These are phyloP conservation scores for Neurospora intermedia DNA, from an alignment of 495 filamentous ascomycete species.

Conservation along the genomic window DNA sequence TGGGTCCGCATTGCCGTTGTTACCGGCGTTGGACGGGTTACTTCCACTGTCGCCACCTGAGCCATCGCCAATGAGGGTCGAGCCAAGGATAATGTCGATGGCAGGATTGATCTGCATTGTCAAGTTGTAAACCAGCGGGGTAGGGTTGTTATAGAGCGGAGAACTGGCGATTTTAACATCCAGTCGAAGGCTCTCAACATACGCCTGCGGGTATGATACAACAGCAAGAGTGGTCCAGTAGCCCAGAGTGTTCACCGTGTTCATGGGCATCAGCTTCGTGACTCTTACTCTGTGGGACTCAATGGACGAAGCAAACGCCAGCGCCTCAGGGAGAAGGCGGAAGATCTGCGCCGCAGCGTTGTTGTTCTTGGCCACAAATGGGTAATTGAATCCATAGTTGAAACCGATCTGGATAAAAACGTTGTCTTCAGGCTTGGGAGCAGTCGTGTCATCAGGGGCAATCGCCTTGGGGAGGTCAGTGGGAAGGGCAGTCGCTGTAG, in stretches of 20 bases:
- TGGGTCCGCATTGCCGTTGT: conserved; percentile 23
- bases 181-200: conserved; percentile 50
- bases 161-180: conserved; percentile 60
- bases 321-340: conserved; percentile 60
- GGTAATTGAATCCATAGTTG: conserved; percentile 65
- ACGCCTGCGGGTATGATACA: conserved; percentile 57
- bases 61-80: conserved; percentile 29
- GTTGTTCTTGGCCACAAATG: conserved; percentile 59
- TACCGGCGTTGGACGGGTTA: conserved; percentile 10
- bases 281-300: conserved; percentile 45
- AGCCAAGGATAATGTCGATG: conserved; percentile 63
- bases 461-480: conserved; percentile 64
- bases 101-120: conserved; percentile 74
- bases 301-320: conserved; percentile 55
- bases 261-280: conserved; percentile 64
- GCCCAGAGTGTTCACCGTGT: conserved; percentile 56
- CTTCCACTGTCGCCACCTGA: conserved; percentile 17
- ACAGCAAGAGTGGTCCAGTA: conserved; percentile 79
- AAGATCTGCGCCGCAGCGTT: conserved; percentile 82
- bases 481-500: conserved; percentile 41
- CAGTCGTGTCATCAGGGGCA: conserved; percentile 36
- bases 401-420: conserved; percentile 76
- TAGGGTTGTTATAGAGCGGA: conserved; percentile 58
- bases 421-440: conserved; percentile 45
- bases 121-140: conserved; percentile 50